These are phyloP conservation scores for Naumovozyma dairenensis DNA, from an alignment of 805 yeast species.

Conservation along the genomic window DNA sequence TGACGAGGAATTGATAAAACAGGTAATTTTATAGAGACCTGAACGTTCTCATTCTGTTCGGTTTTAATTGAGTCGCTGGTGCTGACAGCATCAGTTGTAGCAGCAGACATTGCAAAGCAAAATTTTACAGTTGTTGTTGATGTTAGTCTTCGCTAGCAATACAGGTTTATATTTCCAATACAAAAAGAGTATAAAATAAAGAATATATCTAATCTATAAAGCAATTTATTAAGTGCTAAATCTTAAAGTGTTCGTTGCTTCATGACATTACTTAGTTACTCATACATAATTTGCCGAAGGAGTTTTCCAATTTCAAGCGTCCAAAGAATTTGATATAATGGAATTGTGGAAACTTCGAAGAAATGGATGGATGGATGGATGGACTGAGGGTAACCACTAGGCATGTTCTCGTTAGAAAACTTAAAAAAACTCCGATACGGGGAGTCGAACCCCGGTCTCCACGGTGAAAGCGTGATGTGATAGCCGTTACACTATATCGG, in stretches of 20 bases:
- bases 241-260: too few species aligned
- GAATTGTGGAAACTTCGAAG: neutral
- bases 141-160: neutral
- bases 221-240: too few species aligned
- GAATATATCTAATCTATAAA: too few species aligned
- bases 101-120: neutral
- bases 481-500: slow-evolving; percentile 26
- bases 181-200: too few species aligned
- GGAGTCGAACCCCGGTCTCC: slow-evolving; percentile 18
- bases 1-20: slow-evolving; percentile 1
- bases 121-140: neutral
- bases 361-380: neutral
- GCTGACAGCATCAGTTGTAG: neutral
- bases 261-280: too few species aligned
- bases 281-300: too few species aligned
- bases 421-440: slow-evolving; percentile 12
- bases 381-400: neutral
- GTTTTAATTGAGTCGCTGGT: slow-evolving; percentile 1
- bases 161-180: too few species aligned
- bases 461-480: slow-evolving; percentile 21
- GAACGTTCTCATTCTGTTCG: slow-evolving; percentile 6
- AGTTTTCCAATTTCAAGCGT: too few species aligned
- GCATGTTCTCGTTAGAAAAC: neutral
- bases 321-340: neutral
- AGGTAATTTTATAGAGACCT: slow-evolving; percentile 17